Conservation (phyloP, 441 rosid species). For the Raphanus hybrid region DNA sequence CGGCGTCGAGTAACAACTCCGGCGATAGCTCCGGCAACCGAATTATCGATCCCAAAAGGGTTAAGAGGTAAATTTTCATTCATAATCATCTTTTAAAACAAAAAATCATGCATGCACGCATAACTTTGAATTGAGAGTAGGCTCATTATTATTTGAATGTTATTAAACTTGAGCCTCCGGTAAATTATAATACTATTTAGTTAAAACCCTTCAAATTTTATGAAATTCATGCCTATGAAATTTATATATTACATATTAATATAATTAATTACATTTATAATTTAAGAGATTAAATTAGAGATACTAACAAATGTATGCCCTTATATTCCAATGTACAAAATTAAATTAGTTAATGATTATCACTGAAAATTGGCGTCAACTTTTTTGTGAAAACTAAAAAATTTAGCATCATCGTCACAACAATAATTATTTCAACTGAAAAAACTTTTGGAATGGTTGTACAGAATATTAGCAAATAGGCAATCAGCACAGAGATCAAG, state of each 20-base stretch:
- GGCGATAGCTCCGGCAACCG: constrained; percentile 47
- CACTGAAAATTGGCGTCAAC: neutral
- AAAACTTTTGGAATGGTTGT: neutral
- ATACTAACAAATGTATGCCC: neutral
- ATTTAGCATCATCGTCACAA: neutral
- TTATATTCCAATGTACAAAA: no score
- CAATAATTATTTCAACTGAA: neutral
- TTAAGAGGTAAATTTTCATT: constrained; percentile 49
- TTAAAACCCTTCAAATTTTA: neutral
- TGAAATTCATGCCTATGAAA: no score
- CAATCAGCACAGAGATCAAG: constrained; percentile 82
- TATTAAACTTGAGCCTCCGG: no score
- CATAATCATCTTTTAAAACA: neutral
- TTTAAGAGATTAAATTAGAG: neutral
- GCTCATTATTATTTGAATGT: neutral
- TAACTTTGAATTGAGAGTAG: neutral
- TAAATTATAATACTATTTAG: no score
- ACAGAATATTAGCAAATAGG: constrained; percentile 34
- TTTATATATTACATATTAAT: no score
- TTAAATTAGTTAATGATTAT: neutral
- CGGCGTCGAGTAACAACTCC: constrained; percentile 34
- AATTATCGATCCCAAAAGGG: constrained; percentile 69
- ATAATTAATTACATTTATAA: no score
- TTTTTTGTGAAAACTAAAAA: neutral
- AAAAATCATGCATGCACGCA: neutral